Base-by-base conservation (phyloP, 2,329 filamentous ascomycete species). In the Trichoderma lentiforme region DNA sequence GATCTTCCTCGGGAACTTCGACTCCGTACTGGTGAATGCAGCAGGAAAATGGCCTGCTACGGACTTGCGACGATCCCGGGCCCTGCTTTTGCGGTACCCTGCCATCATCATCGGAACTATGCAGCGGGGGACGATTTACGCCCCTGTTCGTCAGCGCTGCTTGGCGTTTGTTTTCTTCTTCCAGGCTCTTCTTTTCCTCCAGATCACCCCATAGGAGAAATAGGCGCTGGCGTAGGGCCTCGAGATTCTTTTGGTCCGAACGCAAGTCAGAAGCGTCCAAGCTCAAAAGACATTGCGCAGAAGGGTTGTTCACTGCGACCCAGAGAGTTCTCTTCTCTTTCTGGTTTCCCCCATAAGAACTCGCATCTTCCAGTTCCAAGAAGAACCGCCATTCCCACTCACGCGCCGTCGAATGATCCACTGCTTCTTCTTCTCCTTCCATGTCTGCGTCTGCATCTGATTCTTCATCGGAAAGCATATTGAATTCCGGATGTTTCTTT, bases 161-260 rank as follows among this genome's bases (percentile, higher is more conserved):
- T 9, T 28, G 70, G 60, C 79, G 74, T 73, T 77, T 74, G 6
- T 62, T 70, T 66, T 63, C 78, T 74, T 78, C 80, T 72, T 76
- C 73, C 24, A 76, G 79, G 2, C 77, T 76, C 78, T 92, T 93
- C 62, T 83, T 80, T 78, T 97, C 93, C 78, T 95, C 90, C 1
- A 98, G 84, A 73, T 97, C 89, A 1, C 95, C 95, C 95, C 95
- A 98, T 1, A 98, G 84, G 43, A 89, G 83, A 78, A 91, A 95
- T 70, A 98, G 84, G 75, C 88, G 90, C 75, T 97, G 89, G 65
- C 89, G 87, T 5, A 98, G 82, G 7, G 79, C 74, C 3, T 76
- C 78, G 1, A 96, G 82, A 1, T 82, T 77, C 0, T 79, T 66
- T 3, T 80, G 76, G 58, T 92, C 82, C n/a, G 80, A 78, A 24